phyloP scores from a whole-genome alignment of 202 grass and related monocot species.

The Panicum virgatum region DNA sequence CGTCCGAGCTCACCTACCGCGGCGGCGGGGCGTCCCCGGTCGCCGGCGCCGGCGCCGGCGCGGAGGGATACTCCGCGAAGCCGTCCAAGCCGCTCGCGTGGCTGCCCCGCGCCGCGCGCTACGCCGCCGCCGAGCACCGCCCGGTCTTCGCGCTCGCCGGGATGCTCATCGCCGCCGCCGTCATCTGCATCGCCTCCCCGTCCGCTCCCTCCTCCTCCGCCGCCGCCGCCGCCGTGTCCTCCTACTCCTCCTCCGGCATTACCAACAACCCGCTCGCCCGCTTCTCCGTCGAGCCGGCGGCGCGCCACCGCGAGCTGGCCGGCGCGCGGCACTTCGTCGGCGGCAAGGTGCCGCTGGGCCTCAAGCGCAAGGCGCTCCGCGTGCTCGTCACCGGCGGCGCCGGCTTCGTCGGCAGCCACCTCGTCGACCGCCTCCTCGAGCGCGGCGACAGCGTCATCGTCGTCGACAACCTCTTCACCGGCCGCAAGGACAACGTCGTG shows the following conservation, averaged over 20 bases:
- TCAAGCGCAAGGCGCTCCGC: slow-evolving; percentile 68
- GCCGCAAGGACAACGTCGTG: slow-evolving; percentile 79
- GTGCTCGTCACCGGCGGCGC: slow-evolving; percentile 81
- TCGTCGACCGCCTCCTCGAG: slow-evolving; percentile 72
- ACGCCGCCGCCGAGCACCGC: slow-evolving; percentile 70
- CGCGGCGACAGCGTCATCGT: slow-evolving; percentile 88
- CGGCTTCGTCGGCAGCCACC: slow-evolving; percentile 86
- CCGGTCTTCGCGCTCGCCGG: slow-evolving; percentile 75
- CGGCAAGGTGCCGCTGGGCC: slow-evolving; percentile 74
- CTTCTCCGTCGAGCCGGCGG: slow-evolving; percentile 47
- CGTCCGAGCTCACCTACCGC: slow-evolving; percentile 88
- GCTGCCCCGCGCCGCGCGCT: slow-evolving; percentile 57
- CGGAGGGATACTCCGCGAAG: slow-evolving; percentile 48
- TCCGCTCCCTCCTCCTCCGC: background rate
- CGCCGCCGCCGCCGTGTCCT: background rate
- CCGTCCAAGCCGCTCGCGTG: slow-evolving; percentile 67
- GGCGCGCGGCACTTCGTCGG: slow-evolving; percentile 54
- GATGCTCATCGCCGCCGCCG: slow-evolving; percentile 59
- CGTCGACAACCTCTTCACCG: slow-evolving; percentile 91
- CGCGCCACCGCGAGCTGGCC: slow-evolving; percentile 5
- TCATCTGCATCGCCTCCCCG: slow-evolving; percentile 53
- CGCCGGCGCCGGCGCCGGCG: background rate
- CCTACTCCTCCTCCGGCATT: background rate
- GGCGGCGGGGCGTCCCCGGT: slow-evolving; percentile 43
- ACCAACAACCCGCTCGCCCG: slow-evolving; percentile 36